Evolutionary conservation across 139 green algal species (phyloP).

Genomic region (Yamagishiella unicocca): DNA sequence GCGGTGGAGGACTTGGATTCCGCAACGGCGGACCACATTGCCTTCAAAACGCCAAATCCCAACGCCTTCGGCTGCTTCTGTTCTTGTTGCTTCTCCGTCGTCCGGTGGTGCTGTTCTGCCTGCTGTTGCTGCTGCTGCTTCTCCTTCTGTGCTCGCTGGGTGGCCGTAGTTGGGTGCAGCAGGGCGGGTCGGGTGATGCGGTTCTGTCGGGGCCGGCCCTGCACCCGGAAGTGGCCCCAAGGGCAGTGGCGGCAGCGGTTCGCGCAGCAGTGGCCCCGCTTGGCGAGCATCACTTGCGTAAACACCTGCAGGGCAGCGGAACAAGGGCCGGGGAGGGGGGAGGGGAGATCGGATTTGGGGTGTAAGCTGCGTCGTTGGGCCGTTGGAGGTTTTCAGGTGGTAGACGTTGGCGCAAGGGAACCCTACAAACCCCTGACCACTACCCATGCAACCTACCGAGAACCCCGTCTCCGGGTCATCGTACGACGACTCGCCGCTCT

Average conservation of each 20-base stretch:
- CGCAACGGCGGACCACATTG: neutral
- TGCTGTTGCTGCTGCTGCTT: neutral
- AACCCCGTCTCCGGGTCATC: conserved; percentile 17
- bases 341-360: no score
- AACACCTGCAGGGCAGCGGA: no score
- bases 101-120: neutral
- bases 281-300: neutral
- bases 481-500: neutral
- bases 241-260: conserved; percentile 50
- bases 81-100: no score
- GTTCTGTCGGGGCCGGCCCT: neutral
- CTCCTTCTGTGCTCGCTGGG: neutral
- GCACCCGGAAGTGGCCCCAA: conserved; percentile 14
- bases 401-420: no score
- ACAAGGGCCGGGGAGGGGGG: no score
- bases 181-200: conserved; percentile 3
- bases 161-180: neutral
- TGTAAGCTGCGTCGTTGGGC: no score
- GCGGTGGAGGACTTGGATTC: no score
- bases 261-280: conserved; percentile 20
- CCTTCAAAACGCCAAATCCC: neutral
- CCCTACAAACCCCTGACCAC: no score
- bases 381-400: no score
- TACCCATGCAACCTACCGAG: conserved; percentile 17
- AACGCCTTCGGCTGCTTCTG: neutral